Percentiles rank a stretch among this genome's conserved stretches.
phyloP scores from a whole-genome alignment of 768 basidiomycete species.

The Auricularia cornea region DNA sequence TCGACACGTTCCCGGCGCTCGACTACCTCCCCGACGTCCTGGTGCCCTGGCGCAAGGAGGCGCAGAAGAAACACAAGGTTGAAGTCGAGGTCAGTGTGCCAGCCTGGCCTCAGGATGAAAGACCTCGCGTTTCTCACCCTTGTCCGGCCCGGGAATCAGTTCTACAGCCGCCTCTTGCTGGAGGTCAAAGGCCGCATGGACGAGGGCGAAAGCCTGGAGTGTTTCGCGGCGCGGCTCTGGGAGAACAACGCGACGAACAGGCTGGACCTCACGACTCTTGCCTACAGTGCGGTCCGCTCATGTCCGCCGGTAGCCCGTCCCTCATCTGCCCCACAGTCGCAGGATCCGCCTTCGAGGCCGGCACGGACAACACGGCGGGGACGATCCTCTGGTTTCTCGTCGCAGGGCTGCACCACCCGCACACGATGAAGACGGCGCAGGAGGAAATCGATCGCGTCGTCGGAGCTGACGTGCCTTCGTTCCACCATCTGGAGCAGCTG shows the following conservation, averaged over 20 bases:
- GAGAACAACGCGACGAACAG: constrained; percentile 9
- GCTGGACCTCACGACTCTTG: constrained; percentile 7
- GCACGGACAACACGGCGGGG: constrained; percentile 15
- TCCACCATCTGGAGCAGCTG: constrained; percentile 5
- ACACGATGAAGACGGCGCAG: constrained; percentile 18
- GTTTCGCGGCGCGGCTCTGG: constrained; percentile 14
- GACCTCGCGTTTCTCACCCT: not conserved
- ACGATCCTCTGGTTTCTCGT: constrained; percentile 18
- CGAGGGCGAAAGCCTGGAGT: constrained; percentile 10
- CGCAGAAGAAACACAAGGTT: constrained; percentile 7
- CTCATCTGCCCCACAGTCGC: constrained; percentile 5
- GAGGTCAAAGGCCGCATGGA: constrained; percentile 18
- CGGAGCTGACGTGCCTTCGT: constrained; percentile 7
- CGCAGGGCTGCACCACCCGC: constrained; percentile 14
- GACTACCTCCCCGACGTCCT: constrained; percentile 11
- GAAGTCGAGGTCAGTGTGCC: constrained; percentile 8
- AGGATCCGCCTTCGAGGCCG: constrained; percentile 17
- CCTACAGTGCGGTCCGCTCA: constrained; percentile 8
- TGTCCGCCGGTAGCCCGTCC: not conserved
- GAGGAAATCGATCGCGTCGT: constrained; percentile 18
- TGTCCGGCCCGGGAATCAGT: too few species aligned
- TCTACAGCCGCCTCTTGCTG: constrained; percentile 13
- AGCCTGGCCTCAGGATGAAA: too few species aligned
- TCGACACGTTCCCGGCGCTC: constrained; percentile 10
- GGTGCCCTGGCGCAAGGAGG: constrained; percentile 12